These are phyloP conservation scores for Pleurotus eryngii DNA, from an alignment of 768 basidiomycete genomes.

Conservation along the genomic window DNA sequence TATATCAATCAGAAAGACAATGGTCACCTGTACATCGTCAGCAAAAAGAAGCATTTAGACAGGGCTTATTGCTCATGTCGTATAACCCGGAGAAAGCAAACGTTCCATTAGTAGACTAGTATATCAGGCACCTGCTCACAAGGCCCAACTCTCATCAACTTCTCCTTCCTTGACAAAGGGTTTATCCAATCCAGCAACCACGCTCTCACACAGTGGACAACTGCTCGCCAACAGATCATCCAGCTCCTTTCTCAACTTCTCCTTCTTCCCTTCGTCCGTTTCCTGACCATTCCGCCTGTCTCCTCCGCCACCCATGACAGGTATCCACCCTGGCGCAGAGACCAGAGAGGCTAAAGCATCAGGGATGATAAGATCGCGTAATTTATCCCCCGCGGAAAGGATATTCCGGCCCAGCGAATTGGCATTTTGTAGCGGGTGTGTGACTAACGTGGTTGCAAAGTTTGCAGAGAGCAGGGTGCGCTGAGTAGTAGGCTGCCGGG, in stretches of 20 bases:
- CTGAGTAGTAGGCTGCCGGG: constrained; percentile 47
- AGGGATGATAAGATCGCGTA: constrained; percentile 91
- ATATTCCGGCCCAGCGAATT: constrained; percentile 75
- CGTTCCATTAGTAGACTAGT: too few relatives aligned
- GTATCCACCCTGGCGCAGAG: constrained; percentile 74
- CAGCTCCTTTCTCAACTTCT: constrained; percentile 77
- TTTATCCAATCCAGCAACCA: constrained; percentile 80
- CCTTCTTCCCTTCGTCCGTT: constrained; percentile 57
- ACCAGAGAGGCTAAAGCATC: constrained; percentile 88
- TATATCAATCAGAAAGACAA: too few relatives aligned
- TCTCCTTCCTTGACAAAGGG: constrained; percentile 83
- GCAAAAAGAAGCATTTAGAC: too few relatives aligned
- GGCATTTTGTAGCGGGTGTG: constrained; percentile 57
- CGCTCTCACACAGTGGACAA: constrained; percentile 92
- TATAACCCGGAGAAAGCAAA: too few relatives aligned
- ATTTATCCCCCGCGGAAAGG: constrained; percentile 82
- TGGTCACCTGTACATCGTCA: too few relatives aligned
- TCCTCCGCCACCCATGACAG: constrained; percentile 52
- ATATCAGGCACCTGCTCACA: constrained; percentile 33
- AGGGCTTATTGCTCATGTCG: too few relatives aligned
- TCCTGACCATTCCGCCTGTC: constrained; percentile 47
- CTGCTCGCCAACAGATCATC: constrained; percentile 86
- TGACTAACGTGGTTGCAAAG: constrained; percentile 43
- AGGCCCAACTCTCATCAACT: constrained; percentile 71
- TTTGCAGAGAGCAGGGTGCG: constrained; percentile 75